Evolutionary conservation across 495 filamentous ascomycete genomes (phyloP).

Genomic region (Hypoxylon intermedium): DNA sequence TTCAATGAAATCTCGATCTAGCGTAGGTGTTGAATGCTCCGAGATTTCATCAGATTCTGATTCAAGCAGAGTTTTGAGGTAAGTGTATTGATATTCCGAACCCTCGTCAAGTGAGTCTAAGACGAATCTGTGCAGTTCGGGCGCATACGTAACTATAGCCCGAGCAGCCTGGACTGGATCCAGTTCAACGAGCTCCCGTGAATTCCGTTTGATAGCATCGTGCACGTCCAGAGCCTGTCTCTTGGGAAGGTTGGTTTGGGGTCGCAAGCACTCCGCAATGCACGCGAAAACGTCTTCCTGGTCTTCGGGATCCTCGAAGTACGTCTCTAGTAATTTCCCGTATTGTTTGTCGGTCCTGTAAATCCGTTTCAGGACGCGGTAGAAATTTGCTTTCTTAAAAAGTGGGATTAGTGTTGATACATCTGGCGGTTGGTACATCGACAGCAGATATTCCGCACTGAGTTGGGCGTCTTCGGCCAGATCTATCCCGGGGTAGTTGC

Average conservation of each 20-base stretch:
- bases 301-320: slow-evolving; percentile 84
- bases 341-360: slow-evolving; percentile 84
- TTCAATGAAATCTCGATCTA: slow-evolving; percentile 69
- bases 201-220: slow-evolving; percentile 71
- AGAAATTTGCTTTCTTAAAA: slow-evolving; percentile 83
- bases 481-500: slow-evolving; percentile 79
- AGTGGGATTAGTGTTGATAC: slow-evolving; percentile 74
- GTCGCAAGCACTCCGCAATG: slow-evolving; percentile 78
- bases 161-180: slow-evolving; percentile 72
- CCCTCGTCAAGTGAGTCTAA: slow-evolving; percentile 69
- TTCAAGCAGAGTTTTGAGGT: slow-evolving; percentile 81
- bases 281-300: slow-evolving; percentile 76
- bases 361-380: slow-evolving; percentile 89
- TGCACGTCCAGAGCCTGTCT: slow-evolving; percentile 80
- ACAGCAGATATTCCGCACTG: slow-evolving; percentile 92
- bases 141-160: slow-evolving; percentile 69
- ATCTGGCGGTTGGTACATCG: slow-evolving; percentile 89
- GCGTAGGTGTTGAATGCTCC: slow-evolving; percentile 44
- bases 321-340: slow-evolving; percentile 76
- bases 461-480: slow-evolving; percentile 94
- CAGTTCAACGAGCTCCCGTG: slow-evolving; percentile 71
- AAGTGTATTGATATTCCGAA: slow-evolving; percentile 72
- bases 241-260: slow-evolving; percentile 71
- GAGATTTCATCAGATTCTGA: slow-evolving; percentile 59
- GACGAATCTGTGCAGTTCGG: slow-evolving; percentile 74